Percentiles rank a stretch among this genome's conserved stretches.
Evolutionary conservation across 2,329 filamentous ascomycete genomes (phyloP).

Genomic region (Plenodomus biglobosus): DNA sequence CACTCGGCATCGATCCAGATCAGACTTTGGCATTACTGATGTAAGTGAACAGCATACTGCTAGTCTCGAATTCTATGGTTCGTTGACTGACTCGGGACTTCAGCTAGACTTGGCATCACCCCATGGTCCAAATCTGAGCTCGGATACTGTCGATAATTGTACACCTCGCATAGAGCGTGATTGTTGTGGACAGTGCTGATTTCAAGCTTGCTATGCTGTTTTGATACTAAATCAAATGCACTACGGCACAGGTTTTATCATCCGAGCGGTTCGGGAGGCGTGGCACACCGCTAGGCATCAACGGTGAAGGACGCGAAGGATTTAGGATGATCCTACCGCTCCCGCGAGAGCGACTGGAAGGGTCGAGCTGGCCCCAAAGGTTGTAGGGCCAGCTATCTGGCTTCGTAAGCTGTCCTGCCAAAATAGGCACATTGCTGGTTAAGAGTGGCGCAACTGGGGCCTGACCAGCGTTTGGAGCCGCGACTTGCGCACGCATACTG

Average conservation of each 20-base stretch:
- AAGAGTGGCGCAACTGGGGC: too few relatives aligned
- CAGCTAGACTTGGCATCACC: neutral
- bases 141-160: neutral
- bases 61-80: neutral
- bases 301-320: constrained; percentile 4
- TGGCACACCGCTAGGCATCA: constrained; percentile 4
- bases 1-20: constrained; percentile 5
- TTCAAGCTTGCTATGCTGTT: neutral
- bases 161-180: neutral
- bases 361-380: constrained; percentile 3
- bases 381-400: constrained; percentile 2
- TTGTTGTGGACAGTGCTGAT: neutral
- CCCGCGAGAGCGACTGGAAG: constrained; percentile 11
- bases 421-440: neutral
- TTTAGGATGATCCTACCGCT: constrained; percentile 13
- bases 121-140: neutral
- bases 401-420: constrained; percentile 1
- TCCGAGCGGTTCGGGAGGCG: constrained; percentile 10
- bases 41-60: neutral
- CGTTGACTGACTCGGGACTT: neutral
- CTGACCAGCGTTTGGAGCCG: neutral
- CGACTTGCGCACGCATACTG: neutral
- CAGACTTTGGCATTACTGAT: constrained; percentile 5
- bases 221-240: neutral
- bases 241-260: constrained; percentile 6